Base-by-base conservation (phyloP, 139 green algal species). In the Tetradesmus obliquus region DNA sequence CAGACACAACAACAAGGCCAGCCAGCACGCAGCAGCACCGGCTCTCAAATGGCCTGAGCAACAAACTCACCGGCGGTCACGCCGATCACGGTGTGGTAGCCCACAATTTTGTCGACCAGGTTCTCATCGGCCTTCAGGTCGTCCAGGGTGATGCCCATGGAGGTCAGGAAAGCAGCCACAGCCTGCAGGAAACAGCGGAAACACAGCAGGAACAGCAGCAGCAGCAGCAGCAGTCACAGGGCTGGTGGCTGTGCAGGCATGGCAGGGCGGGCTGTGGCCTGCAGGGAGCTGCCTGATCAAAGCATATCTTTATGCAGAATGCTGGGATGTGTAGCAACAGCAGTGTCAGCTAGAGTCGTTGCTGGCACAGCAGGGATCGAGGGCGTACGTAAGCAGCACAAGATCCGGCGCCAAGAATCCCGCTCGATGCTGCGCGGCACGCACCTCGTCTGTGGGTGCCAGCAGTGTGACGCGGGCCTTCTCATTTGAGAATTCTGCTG, bases 61-160 rank as follows among this genome's bases (percentile, higher is more conserved):
- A 45, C 32, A 45, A 32, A 32, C 82, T 87, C 54, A 87, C 82
- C 54, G 13, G 53, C 53, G 1, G 19, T 20, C 20, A 57, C 24
- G 57, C 84, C 84, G 10, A 88, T 53, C 3, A 88, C 20, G n/a
- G 45, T 79, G 84, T 88, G 84, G 84, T 88, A 88, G 19, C n/a
- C 57, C 12, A 88, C n/a, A 19, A 88, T 88, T 13, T n/a, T 20
- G 19, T 79, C n/a, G 12, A 71, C 84, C n/a, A 88, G 84, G n/a
- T 19, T 57, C 19, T 55, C 13, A 15, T 88, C 17, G 3, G n/a
- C 32, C 58, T 88, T 88, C 10, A 88, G 3, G 10, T 88, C 84
- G 3, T 79, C 84, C 32, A 55, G 5, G 15, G 84, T 88, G 15
- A 80, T 10, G 22, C 58, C 84, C 84, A 88, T 88, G 15, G 58